phyloP scores from a whole-genome alignment of 768 basidiomycete genomes.

The Atractiella rhizophila region DNA sequence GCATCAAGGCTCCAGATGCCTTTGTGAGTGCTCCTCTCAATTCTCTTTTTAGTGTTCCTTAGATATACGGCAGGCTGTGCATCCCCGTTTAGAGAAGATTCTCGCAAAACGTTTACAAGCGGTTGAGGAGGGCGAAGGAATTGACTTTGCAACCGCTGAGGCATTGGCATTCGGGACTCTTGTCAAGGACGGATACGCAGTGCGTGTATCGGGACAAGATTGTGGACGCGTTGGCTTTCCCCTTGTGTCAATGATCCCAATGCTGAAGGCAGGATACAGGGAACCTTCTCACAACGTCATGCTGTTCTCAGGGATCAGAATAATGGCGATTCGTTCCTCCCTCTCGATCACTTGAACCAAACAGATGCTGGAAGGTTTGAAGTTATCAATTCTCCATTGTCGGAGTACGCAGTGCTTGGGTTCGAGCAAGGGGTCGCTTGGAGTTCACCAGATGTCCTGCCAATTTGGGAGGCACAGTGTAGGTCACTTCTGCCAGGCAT shows the following conservation, averaged over 20 bases:
- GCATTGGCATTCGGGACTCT: conserved; percentile 69
- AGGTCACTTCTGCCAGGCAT: too few relatives aligned
- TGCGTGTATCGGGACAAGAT: conserved; percentile 79
- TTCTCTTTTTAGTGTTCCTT: not conserved
- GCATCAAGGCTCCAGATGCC: conserved; percentile 32
- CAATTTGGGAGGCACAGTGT: conserved; percentile 74
- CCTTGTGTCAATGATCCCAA: too few relatives aligned
- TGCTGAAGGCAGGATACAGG: too few relatives aligned
- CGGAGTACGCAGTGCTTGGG: conserved; percentile 17
- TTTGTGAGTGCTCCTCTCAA: conserved; percentile 33
- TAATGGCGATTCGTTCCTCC: conserved; percentile 51
- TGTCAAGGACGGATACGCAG: conserved; percentile 52
- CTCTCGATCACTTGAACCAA: conserved; percentile 57
- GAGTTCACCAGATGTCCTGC: conserved; percentile 54
- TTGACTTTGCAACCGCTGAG: conserved; percentile 81
- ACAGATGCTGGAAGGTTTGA: too few relatives aligned
- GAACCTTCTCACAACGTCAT: conserved; percentile 29
- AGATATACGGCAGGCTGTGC: conserved; percentile 4
- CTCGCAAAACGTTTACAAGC: conserved; percentile 9
- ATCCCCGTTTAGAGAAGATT: conserved; percentile 8
- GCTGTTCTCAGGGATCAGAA: conserved; percentile 79
- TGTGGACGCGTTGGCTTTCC: conserved; percentile 76
- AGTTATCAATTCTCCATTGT: conserved; percentile 8
- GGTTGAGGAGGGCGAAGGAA: conserved; percentile 28
- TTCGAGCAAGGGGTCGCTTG: conserved; percentile 80